Base-by-base conservation (phyloP, 2,329 filamentous ascomycete genomes). In the Neonectria neomacrospora region DNA sequence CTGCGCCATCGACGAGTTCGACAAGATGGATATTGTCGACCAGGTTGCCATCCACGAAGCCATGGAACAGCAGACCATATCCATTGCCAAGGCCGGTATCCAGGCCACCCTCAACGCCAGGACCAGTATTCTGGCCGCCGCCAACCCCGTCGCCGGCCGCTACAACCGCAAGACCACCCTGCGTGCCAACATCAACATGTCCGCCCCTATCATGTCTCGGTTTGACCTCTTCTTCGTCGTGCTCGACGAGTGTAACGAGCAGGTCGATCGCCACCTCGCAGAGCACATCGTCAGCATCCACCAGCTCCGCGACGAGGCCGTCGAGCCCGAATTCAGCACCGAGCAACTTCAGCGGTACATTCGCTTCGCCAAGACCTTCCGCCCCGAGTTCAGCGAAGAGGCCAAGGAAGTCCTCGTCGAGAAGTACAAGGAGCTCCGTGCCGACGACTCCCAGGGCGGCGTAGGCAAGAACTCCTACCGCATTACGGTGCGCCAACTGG, bases 41-140 rank as follows among this genome's bases (percentile, higher is more conserved):
- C 96, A 99, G 81, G 96, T 99, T 58, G 96, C 96, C 69, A 99
- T 99, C 74, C 96, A 99, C 86, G 96, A 99, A 88, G 96, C 96
- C 63, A 99, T 99, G 96, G 96, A 99, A 87, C 96, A 99, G 83
- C 96, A 99, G 80, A 99, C 96, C 5, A 99, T 99, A 69, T 97
- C 94, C 9, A 99, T 99, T 74, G 95, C 96, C 64, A 99, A 99
- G 81, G 96, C 96, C 5, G 96, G 96, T 74, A 99, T 99, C 63
- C 96, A 99, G 78, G 96, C 96, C 4, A 99, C 96, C 0, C 87
- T 99, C 48, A 99, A 99, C 75, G 96, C 96, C 2, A 89, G 96
- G 58, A 97, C 96, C 1, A 96, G 91, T 50, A 98, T 99, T 73
- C 90, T 99, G 16, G 96, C 96, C 1, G 96, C 96, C 7, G 96